Percentiles rank a stretch among this genome's conserved stretches.
phyloP scores from a whole-genome alignment of 2,329 filamentous ascomycete species.

The Hypoxylon sp. region DNA sequence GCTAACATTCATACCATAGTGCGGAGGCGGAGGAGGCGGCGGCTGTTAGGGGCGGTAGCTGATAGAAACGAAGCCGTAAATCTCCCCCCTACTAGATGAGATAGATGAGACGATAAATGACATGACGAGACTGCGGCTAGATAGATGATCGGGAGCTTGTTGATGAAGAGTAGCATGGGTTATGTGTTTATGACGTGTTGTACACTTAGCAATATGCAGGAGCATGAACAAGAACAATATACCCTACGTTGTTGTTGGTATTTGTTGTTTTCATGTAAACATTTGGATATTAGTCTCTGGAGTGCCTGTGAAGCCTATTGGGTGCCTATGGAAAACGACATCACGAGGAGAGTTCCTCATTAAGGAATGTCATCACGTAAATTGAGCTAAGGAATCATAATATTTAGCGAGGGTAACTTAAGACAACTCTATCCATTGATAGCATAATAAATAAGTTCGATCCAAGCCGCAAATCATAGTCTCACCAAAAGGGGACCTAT shows the following conservation, averaged over 20 bases:
- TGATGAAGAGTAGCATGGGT: not conserved
- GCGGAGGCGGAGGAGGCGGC: constrained; percentile 45
- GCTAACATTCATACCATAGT: constrained; percentile 32
- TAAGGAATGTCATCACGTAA: too few relatives aligned
- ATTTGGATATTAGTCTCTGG: not conserved
- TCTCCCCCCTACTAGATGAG: not conserved
- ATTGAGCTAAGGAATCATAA: too few relatives aligned
- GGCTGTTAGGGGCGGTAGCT: constrained; percentile 26
- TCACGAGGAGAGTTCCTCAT: too few relatives aligned
- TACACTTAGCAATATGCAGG: not conserved
- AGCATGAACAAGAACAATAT: not conserved
- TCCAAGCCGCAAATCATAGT: too few relatives aligned
- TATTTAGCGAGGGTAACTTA: too few relatives aligned
- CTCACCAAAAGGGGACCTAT: too few relatives aligned
- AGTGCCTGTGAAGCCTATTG: too few relatives aligned
- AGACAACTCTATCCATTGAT: too few relatives aligned
- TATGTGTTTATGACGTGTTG: not conserved
- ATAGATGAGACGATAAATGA: not conserved
- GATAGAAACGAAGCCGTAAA: not conserved
- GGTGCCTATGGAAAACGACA: too few relatives aligned
- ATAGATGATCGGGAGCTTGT: not conserved
- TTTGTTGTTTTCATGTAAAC: not conserved
- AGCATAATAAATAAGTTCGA: too few relatives aligned
- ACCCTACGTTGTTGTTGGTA: not conserved
- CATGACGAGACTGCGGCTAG: not conserved